Evolutionary conservation across 257 asterid genomes (phyloP), one percentile per base, ranked within the genome.

Genomic region (Thymus mandschuricus): DNA sequence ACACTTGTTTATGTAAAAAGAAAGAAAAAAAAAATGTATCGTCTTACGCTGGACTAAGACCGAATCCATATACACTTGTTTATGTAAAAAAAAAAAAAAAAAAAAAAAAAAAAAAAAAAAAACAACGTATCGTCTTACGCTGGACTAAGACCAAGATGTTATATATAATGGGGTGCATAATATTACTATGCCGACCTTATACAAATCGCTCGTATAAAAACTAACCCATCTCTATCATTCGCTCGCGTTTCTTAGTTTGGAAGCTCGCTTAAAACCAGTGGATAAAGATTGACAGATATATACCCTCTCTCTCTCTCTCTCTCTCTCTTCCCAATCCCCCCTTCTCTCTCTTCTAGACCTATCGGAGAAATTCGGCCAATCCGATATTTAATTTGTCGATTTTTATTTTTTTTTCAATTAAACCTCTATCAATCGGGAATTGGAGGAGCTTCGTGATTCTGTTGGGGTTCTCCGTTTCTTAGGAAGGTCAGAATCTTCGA

Each of bases 251-350:
- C 70, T 27, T 78, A 41, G 71, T 57, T 61, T 61, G 72, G 69
- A 73, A 41, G 75, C 50, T 78, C 59, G 50, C 61, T 58, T 34
- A 41, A 46, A 75, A 66, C 75, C 78, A 50, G 74, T 76, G 81
- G 81, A 78, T 74, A 78, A 70, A 74, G 78, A 74, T 81, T 48
- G 76, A 31, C 73, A 46, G 57, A 75, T 66, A 68, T 63, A 67
- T 70, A 5, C 8, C 13, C 60, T 38, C 6, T 15, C 41, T 48
- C 57, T 9, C 33, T 60, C 70, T 40, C 62, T 55, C 64, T 35
- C 56, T 64, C 56, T 21, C 21, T 21, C 21, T 21, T 21, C 21
- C 21, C 21, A 21, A 21, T 21, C 21, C 21, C 21, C 21, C 21
- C 21, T 21, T 21, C 21, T 49, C 33, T 52, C 64, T 35, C 68